Percentiles rank a stretch among this genome's conserved stretches.
Conservation (phyloP, 2,329 filamentous ascomycete genomes). For the Botryotinia narcissicola region DNA sequence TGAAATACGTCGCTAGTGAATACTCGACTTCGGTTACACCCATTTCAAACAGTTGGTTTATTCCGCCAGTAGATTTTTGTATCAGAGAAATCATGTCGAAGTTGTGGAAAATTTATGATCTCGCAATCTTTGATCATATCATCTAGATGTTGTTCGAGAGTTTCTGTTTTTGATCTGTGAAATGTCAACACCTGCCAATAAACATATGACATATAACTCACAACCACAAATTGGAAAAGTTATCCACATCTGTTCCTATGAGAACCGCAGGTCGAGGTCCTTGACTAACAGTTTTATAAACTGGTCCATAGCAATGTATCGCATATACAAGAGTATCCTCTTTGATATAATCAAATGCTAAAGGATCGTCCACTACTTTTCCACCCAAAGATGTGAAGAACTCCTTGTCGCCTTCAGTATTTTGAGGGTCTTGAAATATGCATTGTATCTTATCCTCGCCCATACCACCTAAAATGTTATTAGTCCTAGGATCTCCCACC, state of each 20-base stretch:
- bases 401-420: constrained; percentile 35
- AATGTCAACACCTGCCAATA: neutral
- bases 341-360: constrained; percentile 32
- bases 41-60: constrained; percentile 1
- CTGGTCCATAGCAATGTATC: constrained; percentile 38
- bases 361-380: constrained; percentile 34
- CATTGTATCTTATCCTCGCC: constrained; percentile 4
- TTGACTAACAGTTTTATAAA: constrained; percentile 34
- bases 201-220: constrained; percentile 20
- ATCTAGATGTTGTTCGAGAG: constrained; percentile 24
- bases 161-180: constrained; percentile 24
- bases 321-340: constrained; percentile 37
- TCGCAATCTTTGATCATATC: constrained; percentile 34
- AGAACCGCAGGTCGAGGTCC: constrained; percentile 31
- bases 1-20: neutral
- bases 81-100: constrained; percentile 38
- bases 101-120: constrained; percentile 34
- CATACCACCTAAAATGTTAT: neutral
- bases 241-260: constrained; percentile 36
- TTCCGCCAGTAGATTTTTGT: constrained; percentile 37
- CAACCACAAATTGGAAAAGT: constrained; percentile 33
- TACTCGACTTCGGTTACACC: neutral
- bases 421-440: constrained; percentile 38
- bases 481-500: constrained; percentile 1
- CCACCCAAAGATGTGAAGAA: constrained; percentile 34